phyloP scores from a whole-genome alignment of 345 rosid genomes.

The Mangifera indica region DNA sequence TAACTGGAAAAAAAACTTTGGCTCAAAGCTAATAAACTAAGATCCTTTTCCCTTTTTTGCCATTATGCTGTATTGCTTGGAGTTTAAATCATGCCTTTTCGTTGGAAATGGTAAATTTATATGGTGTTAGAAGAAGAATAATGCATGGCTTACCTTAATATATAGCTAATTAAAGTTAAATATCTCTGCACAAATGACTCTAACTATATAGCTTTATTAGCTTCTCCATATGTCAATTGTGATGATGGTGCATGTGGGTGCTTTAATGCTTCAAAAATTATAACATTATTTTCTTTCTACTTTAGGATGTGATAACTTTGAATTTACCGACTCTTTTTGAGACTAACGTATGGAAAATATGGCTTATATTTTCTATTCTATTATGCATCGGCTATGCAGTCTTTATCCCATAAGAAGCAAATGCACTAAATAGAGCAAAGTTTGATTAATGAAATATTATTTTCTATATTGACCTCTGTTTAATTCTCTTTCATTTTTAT shows the following conservation, averaged over 20 bases:
- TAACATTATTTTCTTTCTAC: constrained; percentile 13
- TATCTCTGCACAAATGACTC: too few species aligned
- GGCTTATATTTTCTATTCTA: neutral
- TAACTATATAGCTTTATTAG: too few species aligned
- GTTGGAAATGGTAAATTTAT: neutral
- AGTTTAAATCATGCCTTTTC: neutral
- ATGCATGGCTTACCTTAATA: neutral
- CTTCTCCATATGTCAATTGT: too few species aligned
- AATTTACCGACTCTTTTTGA: constrained; percentile 22
- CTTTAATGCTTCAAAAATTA: constrained; percentile 19
- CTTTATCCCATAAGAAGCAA: constrained; percentile 13
- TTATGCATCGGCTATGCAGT: neutral
- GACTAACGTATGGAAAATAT: neutral
- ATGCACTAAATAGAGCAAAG: constrained; percentile 5
- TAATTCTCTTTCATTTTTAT: neutral
- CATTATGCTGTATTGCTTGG: neutral
- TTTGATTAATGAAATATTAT: constrained; percentile 24
- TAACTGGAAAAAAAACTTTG: constrained; percentile 9
- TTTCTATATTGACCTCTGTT: constrained; percentile 1
- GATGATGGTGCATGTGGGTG: constrained; percentile 17
- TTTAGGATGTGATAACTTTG: constrained; percentile 22
- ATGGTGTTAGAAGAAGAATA: neutral
- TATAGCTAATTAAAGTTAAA: too few species aligned
- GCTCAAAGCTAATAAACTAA: neutral
- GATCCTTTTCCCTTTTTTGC: neutral